Evolutionary conservation across 108 stramenopile species (phyloP).

Genomic region (Fistulifera solaris): DNA sequence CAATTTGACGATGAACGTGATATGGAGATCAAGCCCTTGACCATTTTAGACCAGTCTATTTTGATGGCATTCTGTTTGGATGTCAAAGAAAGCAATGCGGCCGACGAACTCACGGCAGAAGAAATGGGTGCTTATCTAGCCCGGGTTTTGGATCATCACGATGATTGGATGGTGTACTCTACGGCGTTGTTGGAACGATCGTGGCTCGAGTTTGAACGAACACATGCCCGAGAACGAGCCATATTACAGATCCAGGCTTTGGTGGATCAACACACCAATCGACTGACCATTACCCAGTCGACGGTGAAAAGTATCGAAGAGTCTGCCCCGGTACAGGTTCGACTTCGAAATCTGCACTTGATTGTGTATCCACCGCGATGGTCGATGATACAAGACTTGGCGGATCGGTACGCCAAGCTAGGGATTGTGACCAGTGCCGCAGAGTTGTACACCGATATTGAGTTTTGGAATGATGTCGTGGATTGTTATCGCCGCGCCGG

Average conservation of each 20-base stretch:
- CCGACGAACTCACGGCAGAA: conserved; percentile 89
- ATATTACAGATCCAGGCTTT: conserved; percentile 96
- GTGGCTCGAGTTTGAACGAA: conserved; percentile 89
- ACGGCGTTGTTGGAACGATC: conserved; percentile 88
- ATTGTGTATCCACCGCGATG: conserved; percentile 92
- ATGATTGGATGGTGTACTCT: conserved; percentile 94
- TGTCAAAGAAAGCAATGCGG: conserved; percentile 88
- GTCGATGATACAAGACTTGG: conserved; percentile 89
- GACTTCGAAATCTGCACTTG: conserved; percentile 75
- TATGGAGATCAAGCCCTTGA: conserved; percentile 41
- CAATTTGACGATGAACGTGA: conserved; percentile 61
- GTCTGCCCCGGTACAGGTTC: conserved; percentile 82
- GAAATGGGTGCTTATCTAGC: conserved; percentile 94
- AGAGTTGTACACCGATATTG: conserved; percentile 88
- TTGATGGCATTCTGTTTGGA: conserved; percentile 92
- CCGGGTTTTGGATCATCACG: conserved; percentile 70
- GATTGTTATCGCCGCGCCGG: conserved; percentile 90
- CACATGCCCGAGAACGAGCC: conserved; percentile 69
- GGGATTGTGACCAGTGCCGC: conserved; percentile 90
- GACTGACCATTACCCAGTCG: conserved; percentile 76
- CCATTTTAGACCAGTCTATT: conserved; percentile 79
- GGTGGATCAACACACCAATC: conserved; percentile 89
- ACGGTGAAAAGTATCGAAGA: conserved; percentile 81
- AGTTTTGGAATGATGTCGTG: conserved; percentile 96
- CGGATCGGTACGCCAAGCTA: conserved; percentile 80